Percentiles rank a stretch among this genome's conserved stretches.
These are phyloP conservation scores for Aquilaria agallochum DNA, from an alignment of 441 rosid species.

Conservation along the genomic window DNA sequence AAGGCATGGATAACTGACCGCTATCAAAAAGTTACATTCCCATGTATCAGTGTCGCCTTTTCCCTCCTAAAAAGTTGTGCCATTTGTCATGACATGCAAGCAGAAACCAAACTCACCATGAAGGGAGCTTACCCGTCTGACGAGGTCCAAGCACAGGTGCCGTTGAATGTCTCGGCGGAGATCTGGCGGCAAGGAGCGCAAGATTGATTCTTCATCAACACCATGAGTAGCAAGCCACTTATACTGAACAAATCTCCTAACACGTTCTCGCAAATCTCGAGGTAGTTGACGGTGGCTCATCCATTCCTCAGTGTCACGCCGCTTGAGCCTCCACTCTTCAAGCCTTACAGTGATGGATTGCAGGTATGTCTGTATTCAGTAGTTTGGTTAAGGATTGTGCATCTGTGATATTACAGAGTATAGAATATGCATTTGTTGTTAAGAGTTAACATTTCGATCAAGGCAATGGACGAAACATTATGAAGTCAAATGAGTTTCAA, in stretches of 20 bases:
- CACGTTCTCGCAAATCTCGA: conserved; percentile 53
- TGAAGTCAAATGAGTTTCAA: too few relatives aligned
- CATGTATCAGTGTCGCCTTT: too few relatives aligned
- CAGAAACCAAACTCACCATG: too few relatives aligned
- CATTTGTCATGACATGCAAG: too few relatives aligned
- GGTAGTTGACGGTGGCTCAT: conserved; percentile 92
- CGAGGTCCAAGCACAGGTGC: conserved; percentile 91
- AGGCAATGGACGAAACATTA: too few relatives aligned
- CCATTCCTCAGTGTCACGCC: conserved; percentile 96
- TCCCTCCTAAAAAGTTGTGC: too few relatives aligned
- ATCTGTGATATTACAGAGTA: background rate
- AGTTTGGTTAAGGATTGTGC: background rate
- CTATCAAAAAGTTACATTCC: too few relatives aligned
- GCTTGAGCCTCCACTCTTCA: conserved; percentile 92
- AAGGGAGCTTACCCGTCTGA: conserved; percentile 61
- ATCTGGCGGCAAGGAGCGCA: conserved; percentile 64
- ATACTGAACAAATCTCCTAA: conserved; percentile 70
- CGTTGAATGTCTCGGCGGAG: conserved; percentile 84
- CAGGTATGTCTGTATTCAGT: conserved; percentile 58
- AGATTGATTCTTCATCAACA: conserved; percentile 80
- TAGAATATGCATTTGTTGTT: too few relatives aligned
- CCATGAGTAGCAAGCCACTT: conserved; percentile 94
- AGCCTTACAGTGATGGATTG: conserved; percentile 95
- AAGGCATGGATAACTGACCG: too few relatives aligned
- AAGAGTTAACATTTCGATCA: too few relatives aligned